Percentiles rank a stretch among this genome's conserved stretches.
Conservation (phyloP, 2,329 filamentous ascomycete genomes). For the Apiospora koreana region DNA sequence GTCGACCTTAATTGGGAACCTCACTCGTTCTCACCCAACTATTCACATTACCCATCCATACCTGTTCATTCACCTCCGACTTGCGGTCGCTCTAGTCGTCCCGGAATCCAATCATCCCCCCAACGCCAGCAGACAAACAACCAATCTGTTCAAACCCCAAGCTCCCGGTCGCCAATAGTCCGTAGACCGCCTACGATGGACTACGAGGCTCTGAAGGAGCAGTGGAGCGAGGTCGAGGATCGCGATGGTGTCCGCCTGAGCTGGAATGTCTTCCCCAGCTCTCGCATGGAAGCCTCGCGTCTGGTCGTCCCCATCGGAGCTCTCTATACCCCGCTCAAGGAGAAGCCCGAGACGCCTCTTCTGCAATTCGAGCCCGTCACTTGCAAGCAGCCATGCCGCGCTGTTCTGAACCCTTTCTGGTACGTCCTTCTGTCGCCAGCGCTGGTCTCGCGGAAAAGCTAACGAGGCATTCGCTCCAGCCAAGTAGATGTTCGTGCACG, state of each 20-base stretch:
- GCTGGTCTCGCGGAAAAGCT: constrained; percentile 5
- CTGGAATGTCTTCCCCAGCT: constrained; percentile 99
- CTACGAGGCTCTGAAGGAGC: constrained; percentile 90
- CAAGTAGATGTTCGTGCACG: constrained; percentile 82
- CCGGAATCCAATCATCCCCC: neutral
- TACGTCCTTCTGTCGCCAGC: constrained; percentile 42
- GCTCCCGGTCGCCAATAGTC: neutral
- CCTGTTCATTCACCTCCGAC: neutral
- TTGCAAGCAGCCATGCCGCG: constrained; percentile 94
- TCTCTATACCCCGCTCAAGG: constrained; percentile 93
- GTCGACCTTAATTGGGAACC: constrained; percentile 3
- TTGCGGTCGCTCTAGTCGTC: neutral
- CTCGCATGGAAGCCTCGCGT: constrained; percentile 95
- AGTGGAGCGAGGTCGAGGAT: constrained; percentile 96
- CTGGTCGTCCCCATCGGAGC: constrained; percentile 95
- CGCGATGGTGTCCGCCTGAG: constrained; percentile 93
- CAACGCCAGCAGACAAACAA: neutral
- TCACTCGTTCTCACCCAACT: neutral
- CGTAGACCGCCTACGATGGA: constrained; percentile 61
- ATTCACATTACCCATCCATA: neutral
- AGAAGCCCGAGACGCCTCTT: constrained; percentile 85
- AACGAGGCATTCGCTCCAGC: constrained; percentile 43
- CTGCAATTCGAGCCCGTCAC: constrained; percentile 95
- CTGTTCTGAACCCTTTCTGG: constrained; percentile 97
- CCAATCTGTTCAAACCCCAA: neutral